Evolutionary conservation across 805 yeast genomes (phyloP), one percentile per base, ranked within the genome.

Genomic region (Lipomyces mesembrius): DNA sequence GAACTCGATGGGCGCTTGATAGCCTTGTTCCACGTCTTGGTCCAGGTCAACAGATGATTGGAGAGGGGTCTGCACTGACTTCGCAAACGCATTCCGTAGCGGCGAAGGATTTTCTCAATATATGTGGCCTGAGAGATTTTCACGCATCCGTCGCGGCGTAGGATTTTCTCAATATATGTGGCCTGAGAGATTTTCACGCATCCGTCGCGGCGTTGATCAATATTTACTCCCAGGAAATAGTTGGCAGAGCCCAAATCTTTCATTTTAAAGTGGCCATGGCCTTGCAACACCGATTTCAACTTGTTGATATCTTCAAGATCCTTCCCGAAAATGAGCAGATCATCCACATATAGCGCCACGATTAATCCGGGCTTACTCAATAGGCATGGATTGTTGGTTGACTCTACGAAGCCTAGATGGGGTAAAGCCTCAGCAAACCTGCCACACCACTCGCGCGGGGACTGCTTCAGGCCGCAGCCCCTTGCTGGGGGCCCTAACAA

Each of bases 181-280:
- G 52, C 4, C 52, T 46, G 52, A 6, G 52, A 17, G 3, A 46
- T 2, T 25, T 12, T 39, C 9, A 29, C 39, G 22, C 2, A 43
- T n/a, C 52, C n/a, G 52, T 46, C 7, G 2, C 3, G 2, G 2
- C 52, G 2, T 12, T 46, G 22, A 1, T 46, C 17, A 4, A 58
- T 43, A 8, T 39, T 58, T 25, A 58, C 43, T 22, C 60, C 52
- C 4, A 46, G 7, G 52, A 46, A 46, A 46, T 46, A 46, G 2
- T 4, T 3, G 4, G 52, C 52, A 2, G 3, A 8, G 2, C 52
- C 17, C 1, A 46, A 4, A 8, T 46, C 54, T 25, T 51, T 51
- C 54, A 51, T 51, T 4, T 51, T 51, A 5, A 51, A 51, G 1
- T 51, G 2, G 2, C n/a, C n/a, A n/a, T n/a, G n/a, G n/a, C 2